Evolutionary conservation across 768 basidiomycete genomes (phyloP).

Genomic region (Termitomyces sp.): DNA sequence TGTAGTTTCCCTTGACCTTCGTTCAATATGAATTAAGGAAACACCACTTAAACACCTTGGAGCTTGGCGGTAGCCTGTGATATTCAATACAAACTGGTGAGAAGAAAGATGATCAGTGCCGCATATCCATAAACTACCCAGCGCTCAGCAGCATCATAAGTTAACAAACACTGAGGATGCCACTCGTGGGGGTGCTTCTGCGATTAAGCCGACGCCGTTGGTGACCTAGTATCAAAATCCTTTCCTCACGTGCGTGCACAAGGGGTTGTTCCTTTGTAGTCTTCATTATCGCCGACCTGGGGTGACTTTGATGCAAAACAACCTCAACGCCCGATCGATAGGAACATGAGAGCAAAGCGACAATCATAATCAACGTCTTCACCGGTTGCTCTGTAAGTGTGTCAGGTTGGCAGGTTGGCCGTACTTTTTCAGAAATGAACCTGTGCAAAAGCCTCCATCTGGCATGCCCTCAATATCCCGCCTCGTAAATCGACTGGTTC

Average conservation of each 20-base stretch:
- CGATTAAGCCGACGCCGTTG: too few species aligned
- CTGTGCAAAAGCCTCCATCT: background rate
- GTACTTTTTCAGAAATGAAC: background rate
- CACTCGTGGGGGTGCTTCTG: too few species aligned
- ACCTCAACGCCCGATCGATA: background rate
- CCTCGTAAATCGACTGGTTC: constrained; percentile 5
- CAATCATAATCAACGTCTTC: background rate
- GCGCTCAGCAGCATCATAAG: too few species aligned
- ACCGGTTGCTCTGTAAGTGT: background rate
- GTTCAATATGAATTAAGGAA: background rate
- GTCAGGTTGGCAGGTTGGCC: background rate
- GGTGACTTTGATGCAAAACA: background rate
- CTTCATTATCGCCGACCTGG: too few species aligned
- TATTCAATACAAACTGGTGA: background rate
- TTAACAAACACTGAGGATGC: too few species aligned
- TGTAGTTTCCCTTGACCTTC: background rate
- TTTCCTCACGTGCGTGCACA: background rate
- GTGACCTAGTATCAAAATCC: too few species aligned
- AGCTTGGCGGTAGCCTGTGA: too few species aligned
- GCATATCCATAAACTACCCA: background rate
- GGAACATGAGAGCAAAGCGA: background rate
- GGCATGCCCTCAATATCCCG: constrained; percentile 5
- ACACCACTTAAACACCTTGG: background rate
- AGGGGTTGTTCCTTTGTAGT: background rate
- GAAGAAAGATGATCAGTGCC: background rate